Conservation (phyloP, 2,329 filamentous ascomycete genomes). For the Aspergillus sp. region DNA sequence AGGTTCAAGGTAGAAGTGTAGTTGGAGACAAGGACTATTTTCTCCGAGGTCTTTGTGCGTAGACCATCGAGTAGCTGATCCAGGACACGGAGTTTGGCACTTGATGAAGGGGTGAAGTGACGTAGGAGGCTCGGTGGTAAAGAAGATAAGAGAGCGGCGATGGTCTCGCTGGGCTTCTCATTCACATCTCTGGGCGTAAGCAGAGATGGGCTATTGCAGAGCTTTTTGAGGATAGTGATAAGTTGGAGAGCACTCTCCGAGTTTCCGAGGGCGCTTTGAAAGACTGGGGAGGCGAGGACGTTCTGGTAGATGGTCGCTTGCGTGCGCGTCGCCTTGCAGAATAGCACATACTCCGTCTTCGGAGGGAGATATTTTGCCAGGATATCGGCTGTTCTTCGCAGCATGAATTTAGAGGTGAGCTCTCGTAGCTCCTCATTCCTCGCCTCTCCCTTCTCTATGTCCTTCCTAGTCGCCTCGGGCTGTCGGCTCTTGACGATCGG, state of each 20-base stretch:
- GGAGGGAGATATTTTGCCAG: slow-evolving; percentile 65
- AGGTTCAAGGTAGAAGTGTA: slow-evolving; percentile 73
- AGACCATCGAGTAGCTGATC: slow-evolving; percentile 66
- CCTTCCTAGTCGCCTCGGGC: slow-evolving; percentile 61
- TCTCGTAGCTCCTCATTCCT: slow-evolving; percentile 62
- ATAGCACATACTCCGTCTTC: slow-evolving; percentile 68
- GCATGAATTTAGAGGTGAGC: slow-evolving; percentile 65
- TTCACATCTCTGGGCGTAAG: slow-evolving; percentile 56
- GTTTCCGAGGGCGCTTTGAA: slow-evolving; percentile 63
- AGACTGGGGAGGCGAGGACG: slow-evolving; percentile 66
- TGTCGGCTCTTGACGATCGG: slow-evolving; percentile 67
- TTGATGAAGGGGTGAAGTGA: slow-evolving; percentile 58
- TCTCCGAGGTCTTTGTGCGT: slow-evolving; percentile 63
- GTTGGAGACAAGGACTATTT: slow-evolving; percentile 74
- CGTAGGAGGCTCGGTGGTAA: slow-evolving; percentile 59
- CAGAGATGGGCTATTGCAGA: slow-evolving; percentile 70
- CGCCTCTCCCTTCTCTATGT: slow-evolving; percentile 65
- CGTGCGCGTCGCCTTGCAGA: slow-evolving; percentile 63
- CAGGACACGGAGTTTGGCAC: slow-evolving; percentile 67
- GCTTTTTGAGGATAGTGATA: slow-evolving; percentile 72
- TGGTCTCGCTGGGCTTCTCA: slow-evolving; percentile 50
- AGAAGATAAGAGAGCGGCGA: slow-evolving; percentile 52
- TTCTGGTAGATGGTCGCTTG: slow-evolving; percentile 64
- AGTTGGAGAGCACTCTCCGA: slow-evolving; percentile 66
- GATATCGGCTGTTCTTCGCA: slow-evolving; percentile 67